These are phyloP conservation scores for Erodium texanum DNA, from an alignment of 441 rosid species.

Conservation along the genomic window DNA sequence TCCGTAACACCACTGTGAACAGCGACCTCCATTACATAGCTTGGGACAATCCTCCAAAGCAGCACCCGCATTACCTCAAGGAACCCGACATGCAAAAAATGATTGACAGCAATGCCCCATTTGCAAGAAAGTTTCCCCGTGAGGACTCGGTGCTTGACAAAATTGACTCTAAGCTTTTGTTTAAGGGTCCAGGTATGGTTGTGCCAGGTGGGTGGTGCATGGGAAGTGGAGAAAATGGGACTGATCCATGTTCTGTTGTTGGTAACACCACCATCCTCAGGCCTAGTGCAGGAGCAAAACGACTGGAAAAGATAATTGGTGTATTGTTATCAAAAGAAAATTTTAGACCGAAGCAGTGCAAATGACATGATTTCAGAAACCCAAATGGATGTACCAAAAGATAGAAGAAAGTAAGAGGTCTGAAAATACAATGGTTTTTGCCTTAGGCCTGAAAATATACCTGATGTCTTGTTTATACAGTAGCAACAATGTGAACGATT, in stretches of 20 bases:
- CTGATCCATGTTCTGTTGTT: conserved; percentile 56
- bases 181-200: conserved; percentile 39
- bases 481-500: too few relatives aligned
- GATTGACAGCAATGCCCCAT: conserved; percentile 73
- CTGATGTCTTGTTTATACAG: too few relatives aligned
- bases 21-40: conserved; percentile 89
- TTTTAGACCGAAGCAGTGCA: too few relatives aligned
- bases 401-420: too few relatives aligned
- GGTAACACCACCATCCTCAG: conserved; percentile 54
- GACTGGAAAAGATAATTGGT: conserved; percentile 51
- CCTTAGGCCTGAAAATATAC: too few relatives aligned
- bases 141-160: conserved; percentile 69
- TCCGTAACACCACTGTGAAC: conserved; percentile 44
- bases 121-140: conserved; percentile 69
- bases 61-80: conserved; percentile 62
- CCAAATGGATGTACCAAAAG: too few relatives aligned
- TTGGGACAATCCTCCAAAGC: conserved; percentile 93
- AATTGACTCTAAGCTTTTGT: conserved; percentile 65
- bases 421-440: too few relatives aligned
- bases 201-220: conserved; percentile 81
- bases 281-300: conserved; percentile 69
- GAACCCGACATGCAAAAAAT: conserved; percentile 60
- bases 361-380: too few relatives aligned
- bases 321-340: conserved; percentile 45
- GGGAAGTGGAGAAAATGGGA: conserved; percentile 45